These are phyloP conservation scores for Aureobasidium sp. DNA, from an alignment of 2,329 filamentous ascomycete species.

Conservation along the genomic window DNA sequence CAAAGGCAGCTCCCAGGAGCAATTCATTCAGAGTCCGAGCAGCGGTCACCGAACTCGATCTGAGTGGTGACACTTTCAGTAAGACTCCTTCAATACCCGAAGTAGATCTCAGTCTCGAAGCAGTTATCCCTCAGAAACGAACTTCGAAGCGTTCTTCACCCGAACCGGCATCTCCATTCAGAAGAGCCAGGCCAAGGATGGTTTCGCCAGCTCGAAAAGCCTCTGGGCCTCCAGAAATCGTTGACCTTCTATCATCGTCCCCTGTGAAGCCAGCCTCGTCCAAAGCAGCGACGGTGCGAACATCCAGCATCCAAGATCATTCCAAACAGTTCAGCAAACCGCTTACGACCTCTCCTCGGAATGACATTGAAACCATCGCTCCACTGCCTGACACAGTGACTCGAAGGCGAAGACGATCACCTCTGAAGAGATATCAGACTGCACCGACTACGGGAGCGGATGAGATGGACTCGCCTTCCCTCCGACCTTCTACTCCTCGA, in stretches of 20 bases:
- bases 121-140: neutral
- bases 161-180: slow-evolving; percentile 20
- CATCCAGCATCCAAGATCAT: neutral
- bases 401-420: slow-evolving; percentile 23
- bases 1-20: neutral
- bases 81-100: slow-evolving; percentile 3
- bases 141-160: slow-evolving; percentile 16
- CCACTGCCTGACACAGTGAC: slow-evolving; percentile 26
- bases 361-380: neutral
- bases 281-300: neutral
- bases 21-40: neutral
- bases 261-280: slow-evolving; percentile 13
- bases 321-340: slow-evolving; percentile 13
- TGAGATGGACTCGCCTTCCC: slow-evolving; percentile 10
- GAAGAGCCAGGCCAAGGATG: slow-evolving; percentile 17
- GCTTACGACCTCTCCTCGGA: neutral
- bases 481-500: slow-evolving; percentile 10
- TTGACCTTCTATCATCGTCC: slow-evolving; percentile 25
- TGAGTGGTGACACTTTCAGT: neutral
- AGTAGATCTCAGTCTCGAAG: slow-evolving; percentile 10
- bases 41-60: neutral
- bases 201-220: slow-evolving; percentile 22
- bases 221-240: slow-evolving; percentile 19
- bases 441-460: slow-evolving; percentile 19
- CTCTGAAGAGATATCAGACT: slow-evolving; percentile 24